phyloP scores from a whole-genome alignment of 306 rosid species.

The Biancaea sappan region DNA sequence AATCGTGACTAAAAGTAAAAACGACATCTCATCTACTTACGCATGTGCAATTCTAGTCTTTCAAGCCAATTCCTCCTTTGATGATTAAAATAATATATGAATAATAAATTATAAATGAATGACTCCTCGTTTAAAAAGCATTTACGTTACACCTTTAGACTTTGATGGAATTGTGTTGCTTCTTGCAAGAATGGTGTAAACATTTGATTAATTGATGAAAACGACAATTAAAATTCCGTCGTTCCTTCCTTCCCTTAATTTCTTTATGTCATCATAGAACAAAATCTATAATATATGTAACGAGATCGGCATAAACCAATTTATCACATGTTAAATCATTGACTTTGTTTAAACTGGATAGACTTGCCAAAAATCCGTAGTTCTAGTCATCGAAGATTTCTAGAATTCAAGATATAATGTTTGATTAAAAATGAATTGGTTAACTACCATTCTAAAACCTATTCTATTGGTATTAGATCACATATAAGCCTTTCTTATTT shows the following conservation, averaged over 20 bases:
- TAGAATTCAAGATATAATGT: neutral
- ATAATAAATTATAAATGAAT: too few relatives aligned
- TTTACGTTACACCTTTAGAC: slow-evolving; percentile 6
- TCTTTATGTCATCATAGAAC: neutral
- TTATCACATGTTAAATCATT: neutral
- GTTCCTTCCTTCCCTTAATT: neutral
- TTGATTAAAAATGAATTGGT: neutral
- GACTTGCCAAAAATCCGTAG: neutral
- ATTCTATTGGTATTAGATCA: too few relatives aligned
- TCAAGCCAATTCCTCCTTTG: slow-evolving; percentile 15
- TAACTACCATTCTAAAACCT: too few relatives aligned
- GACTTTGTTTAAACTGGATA: neutral
- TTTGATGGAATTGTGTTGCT: slow-evolving; percentile 30
- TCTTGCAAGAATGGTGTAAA: slow-evolving; percentile 35
- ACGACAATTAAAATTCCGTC: slow-evolving; percentile 22
- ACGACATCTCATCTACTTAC: slow-evolving; percentile 34
- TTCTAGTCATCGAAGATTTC: neutral
- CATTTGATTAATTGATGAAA: slow-evolving; percentile 30
- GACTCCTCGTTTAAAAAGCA: slow-evolving; percentile 10
- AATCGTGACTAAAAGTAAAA: slow-evolving; percentile 24
- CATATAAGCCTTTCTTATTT: too few relatives aligned
- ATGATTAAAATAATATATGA: slow-evolving; percentile 8
- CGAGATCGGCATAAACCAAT: slow-evolving; percentile 13
- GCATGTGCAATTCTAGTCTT: slow-evolving; percentile 38
- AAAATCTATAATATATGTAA: neutral